phyloP scores from a whole-genome alignment of 768 basidiomycete genomes.

The Macrolepiota dolichaula region DNA sequence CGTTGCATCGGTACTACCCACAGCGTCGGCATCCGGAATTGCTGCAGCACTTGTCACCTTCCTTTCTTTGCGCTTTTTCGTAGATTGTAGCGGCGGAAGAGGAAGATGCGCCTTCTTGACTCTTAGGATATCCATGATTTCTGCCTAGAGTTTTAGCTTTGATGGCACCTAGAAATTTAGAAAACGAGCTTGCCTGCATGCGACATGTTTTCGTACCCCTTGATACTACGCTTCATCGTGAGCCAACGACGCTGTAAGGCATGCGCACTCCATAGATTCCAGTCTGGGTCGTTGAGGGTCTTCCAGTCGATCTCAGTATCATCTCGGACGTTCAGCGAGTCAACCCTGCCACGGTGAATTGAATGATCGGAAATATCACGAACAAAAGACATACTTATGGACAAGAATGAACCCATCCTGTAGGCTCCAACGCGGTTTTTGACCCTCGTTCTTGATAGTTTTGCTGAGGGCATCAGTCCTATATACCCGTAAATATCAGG shows the following conservation, averaged over 20 bases:
- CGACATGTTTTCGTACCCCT: constrained; percentile 77
- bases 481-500: not conserved
- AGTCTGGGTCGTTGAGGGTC: constrained; percentile 63
- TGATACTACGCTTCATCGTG: constrained; percentile 73
- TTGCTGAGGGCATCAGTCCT: constrained; percentile 80
- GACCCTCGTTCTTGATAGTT: constrained; percentile 68
- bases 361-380: not conserved
- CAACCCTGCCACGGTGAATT: constrained; percentile 52
- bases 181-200: constrained; percentile 53
- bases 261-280: constrained; percentile 86
- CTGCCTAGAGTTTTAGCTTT: constrained; percentile 31
- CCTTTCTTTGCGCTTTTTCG: constrained; percentile 39
- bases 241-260: constrained; percentile 76
- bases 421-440: constrained; percentile 68
- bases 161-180: not conserved
- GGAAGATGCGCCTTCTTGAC: constrained; percentile 69
- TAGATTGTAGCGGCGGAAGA: constrained; percentile 17
- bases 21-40: constrained; percentile 37
- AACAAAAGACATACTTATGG: constrained; percentile 58
- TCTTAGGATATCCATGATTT: constrained; percentile 79
- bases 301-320: constrained; percentile 90
- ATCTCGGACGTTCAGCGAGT: constrained; percentile 68
- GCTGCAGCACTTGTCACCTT: constrained; percentile 51
- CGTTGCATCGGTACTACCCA: constrained; percentile 10
- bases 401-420: constrained; percentile 79